Base-by-base conservation (phyloP, 495 filamentous ascomycete species). In the Schizothecium vesticola region DNA sequence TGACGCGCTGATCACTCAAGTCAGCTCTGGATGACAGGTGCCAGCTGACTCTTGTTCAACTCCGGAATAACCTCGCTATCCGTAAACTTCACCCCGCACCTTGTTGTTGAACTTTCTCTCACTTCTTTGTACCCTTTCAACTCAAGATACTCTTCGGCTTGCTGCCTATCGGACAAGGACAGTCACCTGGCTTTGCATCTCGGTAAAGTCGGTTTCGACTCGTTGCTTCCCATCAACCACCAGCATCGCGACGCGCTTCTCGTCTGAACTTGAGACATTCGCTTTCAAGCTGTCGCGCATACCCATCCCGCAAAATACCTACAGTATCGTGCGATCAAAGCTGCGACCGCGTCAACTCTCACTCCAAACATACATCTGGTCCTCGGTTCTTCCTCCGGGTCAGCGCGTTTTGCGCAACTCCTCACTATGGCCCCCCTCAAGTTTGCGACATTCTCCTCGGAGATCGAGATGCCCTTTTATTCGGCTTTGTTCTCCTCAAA, bases 391-490 rank as follows among this genome's bases (percentile, higher is more conserved):
- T 51, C 43, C 43, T 2, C 43, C 19, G 43, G 16, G 19, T n/a
- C 19, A 6, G 43, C 43, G 24, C 31, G 8, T 24, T 4, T 25
- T 13, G 21, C 24, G 26, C 28, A 61, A 13, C 23, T 19, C 12
- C 12, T 33, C 60, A 56, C 9, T 13, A 55, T 28, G 29, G 7
- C 33, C 11, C 25, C 33, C 43, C 76, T 81, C 57, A 78, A 80
- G 72, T 98, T 93, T 79, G 89, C 91, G 57, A 88, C 93, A 0
- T 98, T 97, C 85, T 85, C 87, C 25, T 97, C 94, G 28, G 93
- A 97, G 79, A 92, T 98, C 71, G 95, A 99, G 74, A 83, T 97
- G 24, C 92, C 92, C 23, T 99, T 99, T 78, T 98, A 97, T 75
- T 90, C 90, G 51, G 88, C 92, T 51, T 86, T 99, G 25, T 93